A percentile compares a stretch with the other conserved stretches of the same genome.
These are phyloP conservation scores for Lachnellula arida DNA, from an alignment of 2,329 filamentous ascomycete species.

Conservation along the genomic window DNA sequence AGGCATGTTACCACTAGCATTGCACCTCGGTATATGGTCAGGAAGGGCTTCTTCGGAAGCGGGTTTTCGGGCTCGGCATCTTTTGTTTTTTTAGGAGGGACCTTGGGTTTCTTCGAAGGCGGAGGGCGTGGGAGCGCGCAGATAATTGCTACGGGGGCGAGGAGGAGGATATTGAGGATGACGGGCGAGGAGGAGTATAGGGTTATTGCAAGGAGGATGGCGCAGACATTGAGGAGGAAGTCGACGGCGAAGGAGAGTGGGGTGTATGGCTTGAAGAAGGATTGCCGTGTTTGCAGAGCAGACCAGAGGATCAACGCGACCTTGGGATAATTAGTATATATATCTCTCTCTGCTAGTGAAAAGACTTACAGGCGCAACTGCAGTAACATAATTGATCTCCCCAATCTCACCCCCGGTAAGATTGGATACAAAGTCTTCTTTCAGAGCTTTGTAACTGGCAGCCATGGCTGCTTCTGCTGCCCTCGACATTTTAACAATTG, in stretches of 20 bases:
- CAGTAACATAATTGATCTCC: constrained; percentile 84
- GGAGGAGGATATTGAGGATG: constrained; percentile 68
- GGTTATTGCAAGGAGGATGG: constrained; percentile 79
- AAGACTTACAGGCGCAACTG: constrained; percentile 72
- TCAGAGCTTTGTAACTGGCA: constrained; percentile 77
- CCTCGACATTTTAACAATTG: constrained; percentile 23
- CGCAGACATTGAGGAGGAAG: constrained; percentile 80
- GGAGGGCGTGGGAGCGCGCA: constrained; percentile 44
- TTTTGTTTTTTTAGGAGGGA: constrained; percentile 39
- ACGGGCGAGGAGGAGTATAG: constrained; percentile 73
- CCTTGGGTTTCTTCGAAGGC: constrained; percentile 45
- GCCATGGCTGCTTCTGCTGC: constrained; percentile 35
- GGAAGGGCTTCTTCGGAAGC: constrained; percentile 81
- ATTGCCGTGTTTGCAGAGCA: constrained; percentile 74
- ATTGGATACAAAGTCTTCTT: constrained; percentile 94
- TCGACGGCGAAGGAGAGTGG: constrained; percentile 67
- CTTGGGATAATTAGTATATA: constrained; percentile 41
- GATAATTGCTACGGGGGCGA: constrained; percentile 62
- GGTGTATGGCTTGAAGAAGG: constrained; percentile 76
- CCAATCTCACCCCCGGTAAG: constrained; percentile 75
- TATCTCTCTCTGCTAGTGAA: not conserved
- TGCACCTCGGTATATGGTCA: constrained; percentile 83
- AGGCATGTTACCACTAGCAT: constrained; percentile 91
- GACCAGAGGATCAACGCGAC: constrained; percentile 83
- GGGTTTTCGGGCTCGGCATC: constrained; percentile 36